phyloP scores from a whole-genome alignment of 768 basidiomycete species.

The Leccinum barrowsii region DNA sequence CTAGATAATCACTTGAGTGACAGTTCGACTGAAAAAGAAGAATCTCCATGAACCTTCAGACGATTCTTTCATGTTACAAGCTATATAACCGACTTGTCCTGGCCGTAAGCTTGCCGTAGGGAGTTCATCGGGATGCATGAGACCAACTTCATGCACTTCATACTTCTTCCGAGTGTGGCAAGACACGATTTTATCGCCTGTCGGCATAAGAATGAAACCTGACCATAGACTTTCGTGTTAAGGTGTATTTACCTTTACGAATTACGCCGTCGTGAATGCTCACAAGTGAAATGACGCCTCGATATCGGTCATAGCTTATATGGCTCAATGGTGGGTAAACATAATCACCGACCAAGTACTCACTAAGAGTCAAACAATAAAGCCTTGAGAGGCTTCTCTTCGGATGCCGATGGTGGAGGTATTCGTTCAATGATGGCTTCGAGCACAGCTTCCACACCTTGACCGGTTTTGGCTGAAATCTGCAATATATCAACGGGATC shows the following conservation, averaged over 20 bases:
- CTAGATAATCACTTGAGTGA: constrained; percentile 37
- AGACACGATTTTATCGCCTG: constrained; percentile 89
- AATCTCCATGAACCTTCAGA: constrained; percentile 63
- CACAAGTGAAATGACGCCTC: constrained; percentile 92
- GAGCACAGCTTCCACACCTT: constrained; percentile 75
- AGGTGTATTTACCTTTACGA: constrained; percentile 58
- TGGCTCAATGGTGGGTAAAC: constrained; percentile 8
- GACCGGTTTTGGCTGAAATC: constrained; percentile 92
- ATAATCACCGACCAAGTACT: constrained; percentile 24
- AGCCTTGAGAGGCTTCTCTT: constrained; percentile 63
- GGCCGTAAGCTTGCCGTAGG: constrained; percentile 62
- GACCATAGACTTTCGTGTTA: background rate
- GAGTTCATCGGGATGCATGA: constrained; percentile 89
- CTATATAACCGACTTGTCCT: constrained; percentile 85
- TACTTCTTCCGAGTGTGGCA: constrained; percentile 84
- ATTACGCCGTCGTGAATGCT: constrained; percentile 77
- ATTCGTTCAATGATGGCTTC: constrained; percentile 79
- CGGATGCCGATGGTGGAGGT: constrained; percentile 67
- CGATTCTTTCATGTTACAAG: constrained; percentile 98
- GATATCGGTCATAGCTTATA: constrained; percentile 85
- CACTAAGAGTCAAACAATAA: constrained; percentile 93
- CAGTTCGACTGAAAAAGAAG: background rate
- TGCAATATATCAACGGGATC: constrained; percentile 68
- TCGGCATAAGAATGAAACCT: background rate
- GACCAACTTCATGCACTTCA: constrained; percentile 83